These are phyloP conservation scores for Zygoascus sp. DNA, from an alignment of 1,139 yeast genomes.

Conservation along the genomic window DNA sequence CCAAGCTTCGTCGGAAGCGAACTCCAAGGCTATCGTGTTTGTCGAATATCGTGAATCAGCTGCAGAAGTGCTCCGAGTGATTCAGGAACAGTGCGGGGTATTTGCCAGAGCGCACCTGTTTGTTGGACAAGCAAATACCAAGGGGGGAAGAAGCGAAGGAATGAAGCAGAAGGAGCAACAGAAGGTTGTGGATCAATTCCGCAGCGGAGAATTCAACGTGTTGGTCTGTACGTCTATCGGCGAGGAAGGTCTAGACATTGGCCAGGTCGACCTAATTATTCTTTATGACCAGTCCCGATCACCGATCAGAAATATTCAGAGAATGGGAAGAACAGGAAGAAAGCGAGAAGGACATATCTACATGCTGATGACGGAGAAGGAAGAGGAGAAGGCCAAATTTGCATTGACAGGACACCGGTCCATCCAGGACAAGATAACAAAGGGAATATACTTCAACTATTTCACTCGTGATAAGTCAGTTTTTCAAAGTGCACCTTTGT, in stretches of 20 bases:
- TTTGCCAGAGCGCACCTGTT: slow-evolving; percentile 72
- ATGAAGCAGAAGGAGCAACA: slow-evolving; percentile 43
- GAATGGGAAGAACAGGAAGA: slow-evolving; percentile 99
- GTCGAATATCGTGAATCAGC: slow-evolving; percentile 90
- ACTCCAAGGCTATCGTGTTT: slow-evolving; percentile 75
- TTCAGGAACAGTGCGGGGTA: slow-evolving; percentile 44
- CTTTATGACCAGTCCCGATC: slow-evolving; percentile 92
- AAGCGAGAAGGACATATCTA: slow-evolving; percentile 82
- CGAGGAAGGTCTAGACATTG: slow-evolving; percentile 97
- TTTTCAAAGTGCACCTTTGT: background rate
- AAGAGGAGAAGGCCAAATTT: slow-evolving; percentile 70
- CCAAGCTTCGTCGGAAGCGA: background rate
- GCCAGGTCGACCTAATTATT: slow-evolving; percentile 90
- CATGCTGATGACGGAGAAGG: slow-evolving; percentile 74
- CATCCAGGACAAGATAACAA: slow-evolving; percentile 59
- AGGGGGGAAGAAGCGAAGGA: slow-evolving; percentile 25
- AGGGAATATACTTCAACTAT: slow-evolving; percentile 25
- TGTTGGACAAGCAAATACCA: slow-evolving; percentile 63
- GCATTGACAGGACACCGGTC: slow-evolving; percentile 81
- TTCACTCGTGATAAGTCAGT: slow-evolving; percentile 42
- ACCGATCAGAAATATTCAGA: slow-evolving; percentile 87
- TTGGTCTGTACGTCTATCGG: slow-evolving; percentile 96
- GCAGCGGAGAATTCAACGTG: slow-evolving; percentile 64
- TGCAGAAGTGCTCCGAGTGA: slow-evolving; percentile 67
- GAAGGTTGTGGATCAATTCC: slow-evolving; percentile 67